Conservation (phyloP, 306 rosid genomes). For the Mimosa pudica region DNA sequence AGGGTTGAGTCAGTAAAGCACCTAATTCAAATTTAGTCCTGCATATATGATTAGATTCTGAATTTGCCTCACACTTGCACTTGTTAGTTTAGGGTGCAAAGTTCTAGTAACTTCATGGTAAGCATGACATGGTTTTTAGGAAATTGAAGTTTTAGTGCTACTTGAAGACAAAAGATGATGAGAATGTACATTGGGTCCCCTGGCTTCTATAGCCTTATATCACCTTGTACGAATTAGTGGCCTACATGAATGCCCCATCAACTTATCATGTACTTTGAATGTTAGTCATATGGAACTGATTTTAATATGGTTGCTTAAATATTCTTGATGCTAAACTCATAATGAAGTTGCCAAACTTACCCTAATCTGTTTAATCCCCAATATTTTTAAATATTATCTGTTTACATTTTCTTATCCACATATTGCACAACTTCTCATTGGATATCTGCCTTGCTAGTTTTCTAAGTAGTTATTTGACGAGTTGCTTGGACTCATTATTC, state of each 20-base stretch:
- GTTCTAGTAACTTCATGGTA: background rate
- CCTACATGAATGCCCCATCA: background rate
- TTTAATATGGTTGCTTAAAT: background rate
- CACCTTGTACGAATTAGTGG: background rate
- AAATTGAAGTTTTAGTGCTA: constrained; percentile 1
- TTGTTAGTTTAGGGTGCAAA: background rate
- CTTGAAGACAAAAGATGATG: background rate
- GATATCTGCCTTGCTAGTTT: constrained; percentile 7
- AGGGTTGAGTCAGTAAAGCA: background rate
- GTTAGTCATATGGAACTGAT: constrained; percentile 10
- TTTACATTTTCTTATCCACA: constrained; percentile 9
- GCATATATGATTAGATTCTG: background rate
- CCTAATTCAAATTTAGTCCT: constrained; percentile 1
- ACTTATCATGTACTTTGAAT: constrained; percentile 7
- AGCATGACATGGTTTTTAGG: constrained; percentile 3
- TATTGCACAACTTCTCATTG: constrained; percentile 18
- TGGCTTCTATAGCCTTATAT: constrained; percentile 16
- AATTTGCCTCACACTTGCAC: background rate
- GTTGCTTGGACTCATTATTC: constrained; percentile 7
- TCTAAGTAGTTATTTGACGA: constrained; percentile 25
- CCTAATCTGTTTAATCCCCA: constrained; percentile 2
- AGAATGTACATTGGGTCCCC: background rate
- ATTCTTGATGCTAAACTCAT: constrained; percentile 23
- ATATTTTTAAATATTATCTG: background rate
- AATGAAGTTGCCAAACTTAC: constrained; percentile 16